Base-by-base conservation (phyloP, 2,329 filamentous ascomycete genomes). In the Colletotrichum coccodes region DNA sequence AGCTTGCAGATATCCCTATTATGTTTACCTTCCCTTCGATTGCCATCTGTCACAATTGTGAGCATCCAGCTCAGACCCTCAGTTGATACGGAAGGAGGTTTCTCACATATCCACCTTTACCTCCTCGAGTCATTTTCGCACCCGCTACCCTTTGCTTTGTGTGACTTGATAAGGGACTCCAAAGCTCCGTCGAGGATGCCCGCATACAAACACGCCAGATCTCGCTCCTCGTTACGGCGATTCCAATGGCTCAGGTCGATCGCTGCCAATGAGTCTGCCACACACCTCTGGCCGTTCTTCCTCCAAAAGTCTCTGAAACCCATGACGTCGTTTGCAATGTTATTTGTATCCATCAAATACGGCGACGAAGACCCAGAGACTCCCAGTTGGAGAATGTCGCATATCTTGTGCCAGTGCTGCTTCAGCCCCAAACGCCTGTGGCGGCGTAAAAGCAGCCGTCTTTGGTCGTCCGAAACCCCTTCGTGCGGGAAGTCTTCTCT, bases 361-460 rank as follows among this genome's bases (percentile, higher is more conserved):
- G 21, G 28, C 2, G 47, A 32, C 14, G 30, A 28, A 36, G 49
- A 53, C 3, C 2, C 4, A 2, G 38, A 28, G 6, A 32, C 18
- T 2, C 34, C 9, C 2, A 38, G 30, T 2, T n/a, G n/a, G 5
- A 46, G 9, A 4, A 62, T 26, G 4, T 28, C 21, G 18, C 60
- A 62, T 23, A 62, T 62, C 6, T 54, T 34, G 21, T 42, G 30
- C 60, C 60, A 62, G n/a, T 62, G 60, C 2, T 46, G 12, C 42
- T 26, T 34, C 4, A 21, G 34, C 6, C 28, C 18, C 16, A 53
- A 4, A 4, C 23, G 16, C 14, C 26, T 34, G 8, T 21, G 50
- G 3, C 30, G 26, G 3, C 49, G 21, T 16, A 46, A 34, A 2
- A 62, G 49, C 4, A n/a, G 40, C 2, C 60, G 26, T 8, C 60